phyloP scores from a whole-genome alignment of 371 early-diverging fungal genomes.

The Coemansia sp. region DNA sequence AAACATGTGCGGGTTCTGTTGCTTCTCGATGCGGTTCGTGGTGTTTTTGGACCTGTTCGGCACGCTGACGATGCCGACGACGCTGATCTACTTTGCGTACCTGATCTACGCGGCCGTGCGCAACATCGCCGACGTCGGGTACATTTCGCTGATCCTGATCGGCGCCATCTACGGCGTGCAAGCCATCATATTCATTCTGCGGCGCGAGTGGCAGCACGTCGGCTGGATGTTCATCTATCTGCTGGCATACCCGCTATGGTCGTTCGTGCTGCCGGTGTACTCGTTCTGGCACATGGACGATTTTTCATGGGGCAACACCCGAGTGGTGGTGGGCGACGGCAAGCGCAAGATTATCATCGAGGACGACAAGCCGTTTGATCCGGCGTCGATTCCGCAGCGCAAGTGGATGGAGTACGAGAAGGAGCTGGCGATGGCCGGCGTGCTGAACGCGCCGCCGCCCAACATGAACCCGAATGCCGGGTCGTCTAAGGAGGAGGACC shows the following conservation, averaged over 20 bases:
- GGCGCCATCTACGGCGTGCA: slow-evolving; percentile 86
- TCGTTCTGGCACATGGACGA: slow-evolving; percentile 99
- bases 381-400: slow-evolving; percentile 79
- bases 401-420: slow-evolving; percentile 90
- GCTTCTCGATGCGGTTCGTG: slow-evolving; percentile 98
- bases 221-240: slow-evolving; percentile 96
- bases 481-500: slow-evolving; percentile 37
- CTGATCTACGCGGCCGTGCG: slow-evolving; percentile 56
- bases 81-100: slow-evolving; percentile 72
- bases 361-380: slow-evolving; percentile 79
- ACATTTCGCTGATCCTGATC: slow-evolving; percentile 72
- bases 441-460: slow-evolving; percentile 36
- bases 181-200: slow-evolving; percentile 85
- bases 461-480: slow-evolving; percentile 44
- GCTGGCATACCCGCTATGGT: slow-evolving; percentile 92
- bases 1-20: slow-evolving; percentile 96
- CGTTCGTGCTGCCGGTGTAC: slow-evolving; percentile 93
- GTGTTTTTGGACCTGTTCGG: slow-evolving; percentile 96
- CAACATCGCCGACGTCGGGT: slow-evolving; percentile 49
- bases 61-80: slow-evolving; percentile 94
- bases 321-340: slow-evolving; percentile 75
- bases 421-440: slow-evolving; percentile 51
- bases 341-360: slow-evolving; percentile 53
- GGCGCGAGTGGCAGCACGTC: slow-evolving; percentile 83
- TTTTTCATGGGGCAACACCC: slow-evolving; percentile 98